Conservation (phyloP, 139 green algal species). For the Cymbomonas tetramitiformis region DNA sequence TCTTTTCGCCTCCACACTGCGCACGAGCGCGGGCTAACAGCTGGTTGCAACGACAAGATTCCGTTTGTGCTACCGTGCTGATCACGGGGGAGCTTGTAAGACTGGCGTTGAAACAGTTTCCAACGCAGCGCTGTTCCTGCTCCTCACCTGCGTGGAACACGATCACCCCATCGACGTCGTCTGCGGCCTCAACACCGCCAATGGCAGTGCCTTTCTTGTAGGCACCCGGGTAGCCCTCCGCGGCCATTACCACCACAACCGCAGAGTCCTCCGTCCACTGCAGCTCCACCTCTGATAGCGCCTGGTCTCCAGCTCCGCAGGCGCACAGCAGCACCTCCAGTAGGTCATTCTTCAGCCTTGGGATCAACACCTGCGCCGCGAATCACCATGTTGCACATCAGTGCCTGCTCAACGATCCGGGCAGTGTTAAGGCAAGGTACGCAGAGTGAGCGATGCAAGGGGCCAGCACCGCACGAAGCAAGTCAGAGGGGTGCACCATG, state of each 20-base stretch:
- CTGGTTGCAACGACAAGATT: too few species aligned
- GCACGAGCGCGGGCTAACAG: too few species aligned
- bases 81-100: too few species aligned
- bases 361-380: too few species aligned
- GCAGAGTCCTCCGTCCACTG: conserved; percentile 41
- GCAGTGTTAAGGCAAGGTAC: too few species aligned
- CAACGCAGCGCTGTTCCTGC: too few species aligned
- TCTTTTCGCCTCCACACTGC: too few species aligned
- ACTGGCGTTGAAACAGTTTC: too few species aligned
- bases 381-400: conserved; percentile 7
- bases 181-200: conserved; percentile 35
- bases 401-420: not conserved
- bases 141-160: conserved; percentile 38
- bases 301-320: conserved; percentile 5
- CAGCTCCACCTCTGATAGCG: not conserved
- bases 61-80: too few species aligned
- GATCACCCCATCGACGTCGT: conserved; percentile 6
- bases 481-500: too few species aligned
- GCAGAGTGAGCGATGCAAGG: too few species aligned
- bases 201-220: conserved; percentile 78
- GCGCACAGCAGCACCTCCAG: conserved; percentile 49
- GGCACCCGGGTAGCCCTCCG: conserved; percentile 79
- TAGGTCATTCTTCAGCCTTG: conserved; percentile 70
- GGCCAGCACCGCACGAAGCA: too few species aligned
- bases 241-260: conserved; percentile 73